Percentiles rank a stretch among this genome's conserved stretches.
Conservation (phyloP, 2,329 filamentous ascomycete genomes). For the Phialemoniopsis sp. region DNA sequence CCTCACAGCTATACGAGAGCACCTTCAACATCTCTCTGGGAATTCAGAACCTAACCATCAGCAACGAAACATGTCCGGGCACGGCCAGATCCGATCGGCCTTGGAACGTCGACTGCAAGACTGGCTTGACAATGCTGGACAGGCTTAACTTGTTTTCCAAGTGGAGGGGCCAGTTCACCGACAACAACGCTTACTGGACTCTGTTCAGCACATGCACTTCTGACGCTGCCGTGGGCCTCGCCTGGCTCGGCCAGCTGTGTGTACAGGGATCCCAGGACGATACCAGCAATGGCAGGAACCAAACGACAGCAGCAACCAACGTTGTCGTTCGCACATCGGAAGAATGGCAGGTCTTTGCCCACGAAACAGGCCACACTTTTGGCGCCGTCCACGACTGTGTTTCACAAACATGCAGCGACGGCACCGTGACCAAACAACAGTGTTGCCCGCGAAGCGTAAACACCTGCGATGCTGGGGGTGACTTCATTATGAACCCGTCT, state of each 20-base stretch:
- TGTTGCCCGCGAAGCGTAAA: constrained; percentile 74
- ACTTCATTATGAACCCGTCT: constrained; percentile 95
- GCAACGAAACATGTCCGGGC: constrained; percentile 68
- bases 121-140: constrained; percentile 55
- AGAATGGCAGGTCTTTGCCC: constrained; percentile 95
- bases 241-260: constrained; percentile 90
- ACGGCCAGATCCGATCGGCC: constrained; percentile 59
- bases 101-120: constrained; percentile 79
- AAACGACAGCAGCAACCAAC: constrained; percentile 81
- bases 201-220: constrained; percentile 79
- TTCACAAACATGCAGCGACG: constrained; percentile 58
- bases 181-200: constrained; percentile 91
- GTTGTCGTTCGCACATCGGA: constrained; percentile 79
- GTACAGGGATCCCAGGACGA: constrained; percentile 52
- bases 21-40: constrained; percentile 95
- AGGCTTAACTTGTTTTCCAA: constrained; percentile 83
- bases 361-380: constrained; percentile 92
- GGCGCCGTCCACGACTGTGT: constrained; percentile 94
- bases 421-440: constrained; percentile 44
- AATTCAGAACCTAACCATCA: constrained; percentile 79
- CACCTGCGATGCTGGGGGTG: constrained; percentile 70
- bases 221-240: constrained; percentile 79
- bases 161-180: constrained; percentile 76
- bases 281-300: constrained; percentile 46
- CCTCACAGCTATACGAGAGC: constrained; percentile 82